These are phyloP conservation scores for Phytopythium mirpurense DNA, from an alignment of 352 stramenopile genomes.

Conservation along the genomic window DNA sequence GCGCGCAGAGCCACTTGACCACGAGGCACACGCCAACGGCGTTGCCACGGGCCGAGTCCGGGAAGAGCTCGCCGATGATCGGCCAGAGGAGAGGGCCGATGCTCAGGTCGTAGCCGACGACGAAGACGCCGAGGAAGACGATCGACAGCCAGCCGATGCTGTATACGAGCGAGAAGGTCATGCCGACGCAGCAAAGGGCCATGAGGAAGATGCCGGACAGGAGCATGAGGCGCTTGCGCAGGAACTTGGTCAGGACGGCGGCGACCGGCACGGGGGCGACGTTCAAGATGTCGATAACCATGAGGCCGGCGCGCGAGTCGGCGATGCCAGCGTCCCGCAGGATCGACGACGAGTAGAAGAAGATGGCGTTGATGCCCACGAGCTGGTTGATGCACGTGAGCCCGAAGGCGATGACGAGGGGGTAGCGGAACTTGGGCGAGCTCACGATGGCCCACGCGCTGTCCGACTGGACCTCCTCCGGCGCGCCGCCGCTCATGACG, in stretches of 20 bases:
- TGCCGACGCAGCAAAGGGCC: slow-evolving; percentile 27
- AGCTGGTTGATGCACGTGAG: slow-evolving; percentile 37
- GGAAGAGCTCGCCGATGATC: slow-evolving; percentile 42
- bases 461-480: slow-evolving; percentile 22
- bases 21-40: slow-evolving; percentile 24
- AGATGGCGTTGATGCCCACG: slow-evolving; percentile 49
- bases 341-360: slow-evolving; percentile 49
- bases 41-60: slow-evolving; percentile 31
- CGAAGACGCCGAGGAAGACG: slow-evolving; percentile 29
- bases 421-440: slow-evolving; percentile 16
- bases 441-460: slow-evolving; percentile 25
- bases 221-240: slow-evolving; percentile 32
- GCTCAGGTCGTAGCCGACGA: slow-evolving; percentile 24
- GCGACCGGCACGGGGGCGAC: slow-evolving; percentile 28
- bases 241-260: slow-evolving; percentile 20
- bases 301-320: slow-evolving; percentile 24
- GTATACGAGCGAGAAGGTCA: slow-evolving; percentile 28
- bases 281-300: slow-evolving; percentile 35
- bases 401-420: slow-evolving; percentile 33
- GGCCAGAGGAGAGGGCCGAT: slow-evolving; percentile 34
- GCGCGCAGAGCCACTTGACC: slow-evolving; percentile 28
- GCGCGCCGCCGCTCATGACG: slow-evolving; percentile 20
- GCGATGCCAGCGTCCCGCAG: slow-evolving; percentile 27
- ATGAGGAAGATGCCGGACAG: slow-evolving; percentile 26
- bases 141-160: slow-evolving; percentile 26